These are phyloP conservation scores for Incumbomyces delicatus DNA, from an alignment of 2,329 filamentous ascomycete species.

Conservation along the genomic window DNA sequence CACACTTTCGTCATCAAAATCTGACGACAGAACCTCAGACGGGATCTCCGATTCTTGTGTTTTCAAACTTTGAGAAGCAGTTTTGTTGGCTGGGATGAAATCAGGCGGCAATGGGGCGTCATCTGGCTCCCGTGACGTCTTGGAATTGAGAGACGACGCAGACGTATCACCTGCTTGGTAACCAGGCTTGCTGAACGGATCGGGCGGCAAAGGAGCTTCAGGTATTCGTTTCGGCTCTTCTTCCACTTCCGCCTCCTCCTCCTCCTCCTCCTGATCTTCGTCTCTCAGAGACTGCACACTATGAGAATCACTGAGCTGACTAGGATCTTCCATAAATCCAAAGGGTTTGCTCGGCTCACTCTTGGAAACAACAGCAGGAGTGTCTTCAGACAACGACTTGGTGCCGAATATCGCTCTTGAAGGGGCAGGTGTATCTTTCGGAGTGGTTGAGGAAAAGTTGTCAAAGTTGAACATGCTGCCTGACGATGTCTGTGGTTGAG, in stretches of 20 bases:
- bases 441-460: conserved; percentile 16
- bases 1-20: conserved; percentile 35
- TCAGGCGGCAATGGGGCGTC: conserved; percentile 23
- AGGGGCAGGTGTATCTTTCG: conserved; percentile 21
- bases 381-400: conserved; percentile 18
- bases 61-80: conserved; percentile 8
- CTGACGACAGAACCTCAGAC: conserved; percentile 27
- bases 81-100: conserved; percentile 15
- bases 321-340: conserved; percentile 28
- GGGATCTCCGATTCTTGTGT: conserved; percentile 9
- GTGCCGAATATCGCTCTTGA: conserved; percentile 26
- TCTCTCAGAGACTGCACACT: conserved; percentile 19
- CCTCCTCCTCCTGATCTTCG: not conserved
- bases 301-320: conserved; percentile 23
- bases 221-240: conserved; percentile 16
- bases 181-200: conserved; percentile 36
- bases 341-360: conserved; percentile 21
- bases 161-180: conserved; percentile 42
- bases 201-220: conserved; percentile 37
- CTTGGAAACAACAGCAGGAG: conserved; percentile 25
- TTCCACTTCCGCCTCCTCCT: not conserved
- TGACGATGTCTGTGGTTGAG: conserved; percentile 22
- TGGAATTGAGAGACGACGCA: conserved; percentile 35
- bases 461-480: conserved; percentile 22
- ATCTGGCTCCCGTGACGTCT: conserved; percentile 27